Conservation (phyloP, 495 filamentous ascomycete genomes). For the Venustampulla echinocandica region DNA sequence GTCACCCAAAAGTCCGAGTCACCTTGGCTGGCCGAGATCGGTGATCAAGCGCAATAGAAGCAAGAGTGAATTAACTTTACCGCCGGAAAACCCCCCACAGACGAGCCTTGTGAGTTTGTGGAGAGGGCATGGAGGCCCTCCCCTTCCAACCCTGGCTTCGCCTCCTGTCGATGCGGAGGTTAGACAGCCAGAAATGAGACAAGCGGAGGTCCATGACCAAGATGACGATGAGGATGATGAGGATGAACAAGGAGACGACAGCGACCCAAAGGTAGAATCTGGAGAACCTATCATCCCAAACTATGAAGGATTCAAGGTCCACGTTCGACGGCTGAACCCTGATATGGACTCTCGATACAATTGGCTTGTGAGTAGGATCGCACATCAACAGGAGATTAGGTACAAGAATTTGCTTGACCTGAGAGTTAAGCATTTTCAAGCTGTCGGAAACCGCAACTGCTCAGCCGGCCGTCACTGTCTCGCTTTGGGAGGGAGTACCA, state of each 20-base stretch:
- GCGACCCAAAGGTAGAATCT: constrained; percentile 37
- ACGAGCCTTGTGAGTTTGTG: constrained; percentile 34
- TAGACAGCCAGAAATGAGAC: constrained; percentile 14
- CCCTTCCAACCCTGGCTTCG: constrained; percentile 42
- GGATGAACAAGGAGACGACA: constrained; percentile 44
- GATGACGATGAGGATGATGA: constrained; percentile 46
- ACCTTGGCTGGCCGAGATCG: constrained; percentile 34
- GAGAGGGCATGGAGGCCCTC: constrained; percentile 51
- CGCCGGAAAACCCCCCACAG: constrained; percentile 1
- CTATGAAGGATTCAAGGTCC: constrained; percentile 64
- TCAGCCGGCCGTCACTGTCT: constrained; percentile 53
- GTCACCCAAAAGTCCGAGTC: constrained; percentile 40
- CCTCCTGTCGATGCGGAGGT: constrained; percentile 21
- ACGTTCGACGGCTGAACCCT: constrained; percentile 67
- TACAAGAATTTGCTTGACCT: constrained; percentile 71
- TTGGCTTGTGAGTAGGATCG: constrained; percentile 75
- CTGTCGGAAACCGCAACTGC: constrained; percentile 47
- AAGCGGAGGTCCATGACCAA: constrained; percentile 18
- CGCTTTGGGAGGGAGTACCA: constrained; percentile 48
- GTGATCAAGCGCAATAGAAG: constrained; percentile 56
- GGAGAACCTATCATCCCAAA: constrained; percentile 59
- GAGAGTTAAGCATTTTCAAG: constrained; percentile 60
- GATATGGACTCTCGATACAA: constrained; percentile 30
- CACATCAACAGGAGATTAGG: constrained; percentile 65
- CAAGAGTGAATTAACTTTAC: constrained; percentile 55